These are phyloP conservation scores for Colletotrichum sp. DNA, from an alignment of 2,329 filamentous ascomycete species.

Conservation along the genomic window DNA sequence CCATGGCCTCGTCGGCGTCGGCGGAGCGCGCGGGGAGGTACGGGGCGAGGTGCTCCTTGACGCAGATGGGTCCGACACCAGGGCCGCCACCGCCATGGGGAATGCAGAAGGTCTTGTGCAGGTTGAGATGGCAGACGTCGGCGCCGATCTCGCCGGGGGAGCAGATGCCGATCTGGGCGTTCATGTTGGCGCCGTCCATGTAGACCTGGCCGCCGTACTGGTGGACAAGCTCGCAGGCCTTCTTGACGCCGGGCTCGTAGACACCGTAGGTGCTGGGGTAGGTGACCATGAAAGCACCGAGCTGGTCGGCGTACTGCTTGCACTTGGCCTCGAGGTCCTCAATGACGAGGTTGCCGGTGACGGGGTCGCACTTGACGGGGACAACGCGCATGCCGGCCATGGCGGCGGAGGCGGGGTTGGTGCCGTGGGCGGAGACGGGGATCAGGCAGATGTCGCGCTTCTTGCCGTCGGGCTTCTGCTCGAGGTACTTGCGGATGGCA, in stretches of 20 bases:
- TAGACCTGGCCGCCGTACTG: slow-evolving; percentile 91
- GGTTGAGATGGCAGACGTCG: slow-evolving; percentile 95
- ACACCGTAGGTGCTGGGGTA: slow-evolving; percentile 96
- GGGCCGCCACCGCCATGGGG: slow-evolving; percentile 94
- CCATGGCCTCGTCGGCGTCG: slow-evolving; percentile 53
- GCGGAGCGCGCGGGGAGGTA: slow-evolving; percentile 69
- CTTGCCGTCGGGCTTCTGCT: slow-evolving; percentile 64
- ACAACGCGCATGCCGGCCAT: slow-evolving; percentile 97
- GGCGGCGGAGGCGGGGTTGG: slow-evolving; percentile 91
- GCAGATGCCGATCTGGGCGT: slow-evolving; percentile 94
- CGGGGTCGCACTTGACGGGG: slow-evolving; percentile 85
- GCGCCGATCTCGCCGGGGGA: slow-evolving; percentile 95
- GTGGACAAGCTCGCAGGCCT: slow-evolving; percentile 86
- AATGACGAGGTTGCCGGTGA: slow-evolving; percentile 89
- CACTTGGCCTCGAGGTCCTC: slow-evolving; percentile 87
- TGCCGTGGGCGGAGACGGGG: slow-evolving; percentile 93
- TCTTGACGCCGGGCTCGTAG: slow-evolving; percentile 88
- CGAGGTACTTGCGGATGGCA: slow-evolving; percentile 84
- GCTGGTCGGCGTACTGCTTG: slow-evolving; percentile 82
- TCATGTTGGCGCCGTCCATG: slow-evolving; percentile 99
- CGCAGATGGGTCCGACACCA: slow-evolving; percentile 92
- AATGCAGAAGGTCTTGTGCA: slow-evolving; percentile 99
- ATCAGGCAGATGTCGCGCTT: slow-evolving; percentile 93
- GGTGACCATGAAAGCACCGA: slow-evolving; percentile 95
- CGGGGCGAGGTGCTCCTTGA: slow-evolving; percentile 78